Evolutionary conservation across 352 stramenopile species (phyloP).

Genomic region (Globisporangium viniferum): DNA sequence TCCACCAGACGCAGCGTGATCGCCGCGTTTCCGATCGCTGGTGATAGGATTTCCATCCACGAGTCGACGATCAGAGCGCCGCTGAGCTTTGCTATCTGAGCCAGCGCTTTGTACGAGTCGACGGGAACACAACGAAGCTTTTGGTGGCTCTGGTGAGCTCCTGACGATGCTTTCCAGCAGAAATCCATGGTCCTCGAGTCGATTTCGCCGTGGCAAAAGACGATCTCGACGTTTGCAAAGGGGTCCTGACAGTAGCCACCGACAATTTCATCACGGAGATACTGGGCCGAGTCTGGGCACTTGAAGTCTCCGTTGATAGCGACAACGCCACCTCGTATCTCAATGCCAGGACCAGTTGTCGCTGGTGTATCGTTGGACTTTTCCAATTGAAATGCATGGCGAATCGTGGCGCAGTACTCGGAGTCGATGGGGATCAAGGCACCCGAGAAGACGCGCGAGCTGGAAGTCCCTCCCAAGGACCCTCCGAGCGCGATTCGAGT

Average conservation of each 20-base stretch:
- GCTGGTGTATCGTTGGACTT: background rate
- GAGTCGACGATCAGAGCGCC: constrained; percentile 13
- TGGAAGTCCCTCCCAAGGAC: background rate
- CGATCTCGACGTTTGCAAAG: background rate
- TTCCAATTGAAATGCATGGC: background rate
- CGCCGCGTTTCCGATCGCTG: background rate
- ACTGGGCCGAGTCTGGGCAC: background rate
- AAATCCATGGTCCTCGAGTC: constrained; percentile 9
- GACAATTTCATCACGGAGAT: background rate
- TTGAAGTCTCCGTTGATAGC: constrained; percentile 9
- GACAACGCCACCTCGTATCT: constrained; percentile 1
- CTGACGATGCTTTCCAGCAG: background rate
- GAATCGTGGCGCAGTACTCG: background rate
- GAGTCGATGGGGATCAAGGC: background rate
- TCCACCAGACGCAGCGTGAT: constrained; percentile 10
- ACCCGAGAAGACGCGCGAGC: constrained; percentile 10
- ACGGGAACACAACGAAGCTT: background rate
- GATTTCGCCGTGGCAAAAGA: constrained; percentile 13
- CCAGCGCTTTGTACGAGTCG: constrained; percentile 6
- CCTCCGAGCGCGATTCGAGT: constrained; percentile 8
- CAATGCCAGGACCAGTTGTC: background rate
- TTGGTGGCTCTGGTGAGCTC: background rate
- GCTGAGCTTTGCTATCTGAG: constrained; percentile 6
- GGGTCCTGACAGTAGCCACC: background rate
- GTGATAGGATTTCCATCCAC: constrained; percentile 12